Percentiles rank a stretch among this genome's conserved stretches.
These are phyloP conservation scores for Vitis hybrid DNA, from an alignment of 177 flowering plant genomes.

Conservation along the genomic window DNA sequence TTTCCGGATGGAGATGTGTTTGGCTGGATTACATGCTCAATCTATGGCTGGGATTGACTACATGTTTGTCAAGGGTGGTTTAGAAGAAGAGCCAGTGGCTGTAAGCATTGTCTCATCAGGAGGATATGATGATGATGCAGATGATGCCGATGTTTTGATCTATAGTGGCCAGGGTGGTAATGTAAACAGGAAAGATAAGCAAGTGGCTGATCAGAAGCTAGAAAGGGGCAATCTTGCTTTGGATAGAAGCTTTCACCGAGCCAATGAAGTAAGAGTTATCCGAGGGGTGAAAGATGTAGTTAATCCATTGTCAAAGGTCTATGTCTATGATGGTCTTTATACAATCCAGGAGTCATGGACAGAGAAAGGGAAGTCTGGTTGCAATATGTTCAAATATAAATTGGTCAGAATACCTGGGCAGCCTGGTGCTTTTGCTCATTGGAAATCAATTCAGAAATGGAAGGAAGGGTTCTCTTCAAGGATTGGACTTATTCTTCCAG, in stretches of 20 bases:
- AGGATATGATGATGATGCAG: constrained; percentile 46
- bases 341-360: constrained; percentile 42
- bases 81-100: constrained; percentile 39
- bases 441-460: constrained; percentile 51
- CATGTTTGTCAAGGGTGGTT: constrained; percentile 18
- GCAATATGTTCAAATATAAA: constrained; percentile 46
- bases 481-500: constrained; percentile 36
- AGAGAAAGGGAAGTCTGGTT: constrained; percentile 43
- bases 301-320: constrained; percentile 29
- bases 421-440: constrained; percentile 35
- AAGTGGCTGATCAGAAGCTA: constrained; percentile 45
- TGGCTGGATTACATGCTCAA: constrained; percentile 50
- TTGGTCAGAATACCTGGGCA: constrained; percentile 46
- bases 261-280: constrained; percentile 41
- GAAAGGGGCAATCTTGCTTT: constrained; percentile 56
- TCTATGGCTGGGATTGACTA: constrained; percentile 57
- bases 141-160: constrained; percentile 38
- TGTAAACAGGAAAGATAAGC: constrained; percentile 23
- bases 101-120: constrained; percentile 55
- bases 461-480: constrained; percentile 31
- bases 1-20: constrained; percentile 47
- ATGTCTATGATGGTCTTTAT: constrained; percentile 58
- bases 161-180: constrained; percentile 63
- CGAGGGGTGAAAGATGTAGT: constrained; percentile 38
- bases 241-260: constrained; percentile 36